phyloP scores from a whole-genome alignment of 108 stramenopile species.

The Conticribra guillardii region DNA sequence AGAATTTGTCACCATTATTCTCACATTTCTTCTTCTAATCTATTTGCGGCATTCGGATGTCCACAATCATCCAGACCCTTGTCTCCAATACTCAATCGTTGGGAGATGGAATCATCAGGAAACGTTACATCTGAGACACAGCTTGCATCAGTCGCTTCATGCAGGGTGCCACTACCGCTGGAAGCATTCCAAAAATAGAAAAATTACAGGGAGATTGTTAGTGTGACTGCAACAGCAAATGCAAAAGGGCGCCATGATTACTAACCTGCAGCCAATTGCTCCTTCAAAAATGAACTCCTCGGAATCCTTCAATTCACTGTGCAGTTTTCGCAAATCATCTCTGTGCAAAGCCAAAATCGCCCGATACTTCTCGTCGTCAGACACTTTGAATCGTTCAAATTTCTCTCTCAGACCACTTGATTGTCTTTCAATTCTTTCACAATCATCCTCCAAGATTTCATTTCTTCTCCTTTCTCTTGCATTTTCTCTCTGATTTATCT shows the following conservation, averaged over 20 bases:
- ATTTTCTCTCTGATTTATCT: conserved; percentile 23
- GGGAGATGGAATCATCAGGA: too few relatives aligned
- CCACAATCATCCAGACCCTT: too few relatives aligned
- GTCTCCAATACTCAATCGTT: too few relatives aligned
- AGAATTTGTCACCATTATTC: too few relatives aligned
- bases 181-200: too few relatives aligned
- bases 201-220: too few relatives aligned
- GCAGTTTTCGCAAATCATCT: conserved; percentile 41
- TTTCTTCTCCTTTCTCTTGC: conserved; percentile 27
- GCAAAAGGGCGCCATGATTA: background rate
- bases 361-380: conserved; percentile 48
- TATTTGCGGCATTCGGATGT: too few relatives aligned
- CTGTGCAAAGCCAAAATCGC: conserved; percentile 32
- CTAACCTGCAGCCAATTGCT: conserved; percentile 33
- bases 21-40: too few relatives aligned
- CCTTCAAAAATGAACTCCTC: conserved; percentile 42
- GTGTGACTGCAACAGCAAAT: too few relatives aligned
- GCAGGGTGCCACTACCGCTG: conserved; percentile 3
- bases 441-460: conserved; percentile 39
- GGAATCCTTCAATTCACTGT: conserved; percentile 34
- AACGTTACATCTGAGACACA: conserved; percentile 24
- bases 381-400: conserved; percentile 45
- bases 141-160: conserved; percentile 6
- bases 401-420: conserved; percentile 47
- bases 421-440: conserved; percentile 53